A percentile compares a stretch with the other conserved stretches of the same genome.
These are phyloP conservation scores for Trichoderma atrobrunneum DNA, from an alignment of 2,329 filamentous ascomycete species.

Conservation along the genomic window DNA sequence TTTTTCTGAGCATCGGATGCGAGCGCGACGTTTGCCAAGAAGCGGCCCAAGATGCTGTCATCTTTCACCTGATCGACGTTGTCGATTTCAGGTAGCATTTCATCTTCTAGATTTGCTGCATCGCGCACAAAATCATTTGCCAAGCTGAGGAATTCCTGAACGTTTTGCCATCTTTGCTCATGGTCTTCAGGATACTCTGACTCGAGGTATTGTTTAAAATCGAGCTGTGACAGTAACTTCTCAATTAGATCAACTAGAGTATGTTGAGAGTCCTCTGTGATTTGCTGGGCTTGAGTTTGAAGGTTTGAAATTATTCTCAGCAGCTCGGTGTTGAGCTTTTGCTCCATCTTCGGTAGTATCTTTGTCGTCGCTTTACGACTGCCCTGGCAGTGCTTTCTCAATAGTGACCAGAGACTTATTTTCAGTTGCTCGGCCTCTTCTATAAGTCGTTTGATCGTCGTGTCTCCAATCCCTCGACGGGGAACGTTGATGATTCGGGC, in stretches of 20 bases:
- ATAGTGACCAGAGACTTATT: conserved; percentile 71
- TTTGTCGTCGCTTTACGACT: conserved; percentile 47
- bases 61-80: conserved; percentile 67
- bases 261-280: conserved; percentile 29
- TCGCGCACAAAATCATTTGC: conserved; percentile 66
- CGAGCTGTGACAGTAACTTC: conserved; percentile 60
- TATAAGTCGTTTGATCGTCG: conserved; percentile 69
- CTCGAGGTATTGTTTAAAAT: conserved; percentile 71
- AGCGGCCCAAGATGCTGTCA: conserved; percentile 63
- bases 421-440: conserved; percentile 71
- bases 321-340: conserved; percentile 51
- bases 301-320: conserved; percentile 42
- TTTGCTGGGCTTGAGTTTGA: conserved; percentile 30
- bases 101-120: conserved; percentile 46
- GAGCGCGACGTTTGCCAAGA: conserved; percentile 88
- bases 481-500: conserved; percentile 83
- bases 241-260: conserved; percentile 50
- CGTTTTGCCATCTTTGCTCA: conserved; percentile 80
- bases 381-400: conserved; percentile 55
- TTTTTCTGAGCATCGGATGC: conserved; percentile 72
- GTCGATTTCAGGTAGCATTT: conserved; percentile 64
- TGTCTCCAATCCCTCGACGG: conserved; percentile 74
- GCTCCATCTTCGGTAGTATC: conserved; percentile 50
- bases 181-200: conserved; percentile 69
- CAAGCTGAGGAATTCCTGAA: conserved; percentile 81